phyloP scores from a whole-genome alignment of 768 basidiomycete genomes.

The Lentinula guzmanii region DNA sequence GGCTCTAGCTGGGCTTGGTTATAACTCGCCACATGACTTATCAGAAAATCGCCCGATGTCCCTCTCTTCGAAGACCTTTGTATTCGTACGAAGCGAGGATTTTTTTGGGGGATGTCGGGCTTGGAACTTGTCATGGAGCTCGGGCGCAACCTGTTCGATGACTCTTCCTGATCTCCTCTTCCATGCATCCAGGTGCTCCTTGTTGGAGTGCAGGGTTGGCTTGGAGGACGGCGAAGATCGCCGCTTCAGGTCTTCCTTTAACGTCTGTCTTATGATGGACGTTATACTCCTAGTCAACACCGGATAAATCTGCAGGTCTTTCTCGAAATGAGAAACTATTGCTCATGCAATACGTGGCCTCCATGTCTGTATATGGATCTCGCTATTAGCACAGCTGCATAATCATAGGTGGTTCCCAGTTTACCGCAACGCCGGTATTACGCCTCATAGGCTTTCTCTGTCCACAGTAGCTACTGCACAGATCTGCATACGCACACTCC shows the following conservation, averaged over 20 bases:
- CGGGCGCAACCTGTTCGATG: constrained; percentile 26
- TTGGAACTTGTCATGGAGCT: constrained; percentile 58
- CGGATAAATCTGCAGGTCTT: background rate
- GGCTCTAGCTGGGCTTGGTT: constrained; percentile 59
- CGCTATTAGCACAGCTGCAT: background rate
- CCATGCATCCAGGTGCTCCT: constrained; percentile 1
- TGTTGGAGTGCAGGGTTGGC: background rate
- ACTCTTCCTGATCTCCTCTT: background rate
- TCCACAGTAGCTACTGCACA: background rate
- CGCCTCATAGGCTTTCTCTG: background rate
- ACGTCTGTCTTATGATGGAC: background rate
- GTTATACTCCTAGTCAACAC: background rate
- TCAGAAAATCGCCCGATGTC: constrained; percentile 50
- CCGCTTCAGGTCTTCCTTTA: background rate
- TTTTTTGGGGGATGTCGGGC: constrained; percentile 18
- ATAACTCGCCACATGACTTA: constrained; percentile 56
- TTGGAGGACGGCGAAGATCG: background rate
- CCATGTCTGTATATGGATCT: background rate
- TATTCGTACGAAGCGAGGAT: constrained; percentile 26
- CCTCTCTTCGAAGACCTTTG: constrained; percentile 36
- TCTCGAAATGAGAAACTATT: background rate
- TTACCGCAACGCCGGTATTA: background rate
- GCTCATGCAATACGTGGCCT: background rate
- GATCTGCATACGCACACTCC: background rate
- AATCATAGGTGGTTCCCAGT: background rate